Percentiles rank a stretch among this genome's conserved stretches.
phyloP scores from a whole-genome alignment of 805 yeast genomes.

The Wickerhamiella bombiphila region DNA sequence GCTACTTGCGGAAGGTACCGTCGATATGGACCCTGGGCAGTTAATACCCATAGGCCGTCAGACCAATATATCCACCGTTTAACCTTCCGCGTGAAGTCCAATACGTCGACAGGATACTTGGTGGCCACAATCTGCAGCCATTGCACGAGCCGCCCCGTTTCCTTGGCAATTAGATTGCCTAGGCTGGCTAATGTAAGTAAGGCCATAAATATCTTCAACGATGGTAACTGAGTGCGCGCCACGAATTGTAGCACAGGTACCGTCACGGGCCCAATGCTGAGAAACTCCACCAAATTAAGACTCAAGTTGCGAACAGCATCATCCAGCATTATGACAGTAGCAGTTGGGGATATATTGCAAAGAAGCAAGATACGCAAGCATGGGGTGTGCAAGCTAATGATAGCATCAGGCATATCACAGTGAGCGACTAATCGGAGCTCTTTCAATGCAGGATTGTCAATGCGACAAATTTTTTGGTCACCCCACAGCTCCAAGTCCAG shows the following conservation, averaged over 20 bases:
- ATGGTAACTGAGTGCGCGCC: constrained; percentile 5
- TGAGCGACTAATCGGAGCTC: constrained; percentile 11
- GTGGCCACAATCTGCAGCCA: constrained; percentile 14
- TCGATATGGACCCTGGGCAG: constrained; percentile 13
- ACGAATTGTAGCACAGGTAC: constrained; percentile 11
- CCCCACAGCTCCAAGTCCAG: constrained; percentile 10
- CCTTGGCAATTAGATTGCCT: constrained; percentile 7
- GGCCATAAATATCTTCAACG: constrained; percentile 8
- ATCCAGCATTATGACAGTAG: constrained; percentile 5
- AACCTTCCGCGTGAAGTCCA: constrained; percentile 10
- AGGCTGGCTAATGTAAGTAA: constrained; percentile 8
- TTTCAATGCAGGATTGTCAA: constrained; percentile 8
- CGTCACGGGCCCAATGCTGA: constrained; percentile 15
- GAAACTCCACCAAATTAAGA: constrained; percentile 10
- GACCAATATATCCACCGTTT: constrained; percentile 12
- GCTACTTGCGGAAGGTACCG: constrained; percentile 9
- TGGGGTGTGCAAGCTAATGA: constrained; percentile 8
- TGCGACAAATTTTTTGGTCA: neutral
- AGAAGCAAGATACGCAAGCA: constrained; percentile 10
- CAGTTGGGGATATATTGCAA: constrained; percentile 12
- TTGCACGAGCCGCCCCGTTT: constrained; percentile 10
- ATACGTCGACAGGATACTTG: constrained; percentile 14
- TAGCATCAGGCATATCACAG: constrained; percentile 8
- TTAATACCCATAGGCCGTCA: constrained; percentile 16
- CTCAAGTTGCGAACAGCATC: neutral